Percentiles rank a stretch among this genome's conserved stretches.
These are phyloP conservation scores for Metarhizium anisopliae DNA, from an alignment of 2,329 filamentous ascomycete species.

Conservation along the genomic window DNA sequence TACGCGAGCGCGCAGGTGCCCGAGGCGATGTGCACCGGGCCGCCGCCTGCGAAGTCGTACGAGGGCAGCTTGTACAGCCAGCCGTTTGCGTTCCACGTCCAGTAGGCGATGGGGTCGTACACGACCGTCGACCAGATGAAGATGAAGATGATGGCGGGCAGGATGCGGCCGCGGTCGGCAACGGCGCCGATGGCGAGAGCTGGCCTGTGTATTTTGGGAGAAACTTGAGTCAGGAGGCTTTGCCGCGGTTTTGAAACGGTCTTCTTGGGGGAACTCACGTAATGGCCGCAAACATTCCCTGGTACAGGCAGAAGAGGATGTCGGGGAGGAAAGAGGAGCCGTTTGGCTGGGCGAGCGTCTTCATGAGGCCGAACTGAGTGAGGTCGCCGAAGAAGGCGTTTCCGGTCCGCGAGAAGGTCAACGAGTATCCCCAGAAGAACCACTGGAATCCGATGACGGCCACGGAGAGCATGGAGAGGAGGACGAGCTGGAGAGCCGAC, in stretches of 20 bases:
- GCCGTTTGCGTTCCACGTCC: slow-evolving; percentile 62
- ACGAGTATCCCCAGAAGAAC: slow-evolving; percentile 93
- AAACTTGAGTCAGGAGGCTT: no score
- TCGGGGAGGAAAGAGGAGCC: slow-evolving; percentile 67
- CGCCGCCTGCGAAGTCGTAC: slow-evolving; percentile 67
- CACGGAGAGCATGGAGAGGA: slow-evolving; percentile 73
- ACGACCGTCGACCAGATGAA: slow-evolving; percentile 65
- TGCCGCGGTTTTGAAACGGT: no score
- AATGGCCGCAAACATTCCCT: slow-evolving; percentile 84
- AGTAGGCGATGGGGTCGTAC: slow-evolving; percentile 66
- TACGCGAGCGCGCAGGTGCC: slow-evolving; percentile 65
- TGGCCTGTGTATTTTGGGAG: slow-evolving; percentile 24
- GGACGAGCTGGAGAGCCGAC: slow-evolving; percentile 78
- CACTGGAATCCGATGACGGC: slow-evolving; percentile 80
- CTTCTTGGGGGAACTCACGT: slow-evolving; percentile 49
- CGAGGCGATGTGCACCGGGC: slow-evolving; percentile 66
- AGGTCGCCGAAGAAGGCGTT: slow-evolving; percentile 72
- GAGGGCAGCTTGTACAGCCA: slow-evolving; percentile 62
- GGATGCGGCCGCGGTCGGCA: slow-evolving; percentile 51
- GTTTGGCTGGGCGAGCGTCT: slow-evolving; percentile 68
- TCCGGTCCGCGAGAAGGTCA: slow-evolving; percentile 74
- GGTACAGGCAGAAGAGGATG: slow-evolving; percentile 75
- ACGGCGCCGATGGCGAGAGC: slow-evolving; percentile 52
- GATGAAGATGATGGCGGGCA: slow-evolving; percentile 56
- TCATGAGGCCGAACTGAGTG: slow-evolving; percentile 70